Percentiles rank a stretch among this genome's conserved stretches.
phyloP scores from a whole-genome alignment of 2,329 filamentous ascomycete species.

The Achaetomium macrosporum region DNA sequence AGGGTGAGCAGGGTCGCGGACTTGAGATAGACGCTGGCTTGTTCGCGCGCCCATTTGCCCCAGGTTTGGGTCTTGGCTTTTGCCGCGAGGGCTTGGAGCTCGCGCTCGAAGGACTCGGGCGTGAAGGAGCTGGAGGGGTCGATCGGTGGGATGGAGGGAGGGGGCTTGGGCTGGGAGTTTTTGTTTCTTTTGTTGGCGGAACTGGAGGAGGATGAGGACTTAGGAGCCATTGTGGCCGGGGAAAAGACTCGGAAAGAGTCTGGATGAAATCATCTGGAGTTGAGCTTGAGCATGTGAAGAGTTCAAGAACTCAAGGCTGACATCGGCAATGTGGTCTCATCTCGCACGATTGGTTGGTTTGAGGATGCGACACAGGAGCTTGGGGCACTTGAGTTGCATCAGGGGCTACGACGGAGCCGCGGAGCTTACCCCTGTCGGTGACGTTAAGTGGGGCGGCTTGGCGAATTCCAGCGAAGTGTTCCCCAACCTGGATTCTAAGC shows the following conservation, averaged over 20 bases:
- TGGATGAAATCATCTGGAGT: constrained; percentile 1
- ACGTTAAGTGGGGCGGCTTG: not conserved
- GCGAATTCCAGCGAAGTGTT: no score
- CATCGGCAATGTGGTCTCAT: constrained; percentile 26
- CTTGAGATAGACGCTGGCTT: constrained; percentile 38
- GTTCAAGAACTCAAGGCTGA: not conserved
- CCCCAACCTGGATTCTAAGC: no score
- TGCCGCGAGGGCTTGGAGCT: constrained; percentile 46
- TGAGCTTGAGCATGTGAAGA: constrained; percentile 28
- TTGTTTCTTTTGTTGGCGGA: constrained; percentile 8
- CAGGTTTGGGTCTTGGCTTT: constrained; percentile 36
- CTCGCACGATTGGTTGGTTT: constrained; percentile 20
- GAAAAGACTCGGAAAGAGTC: not conserved
- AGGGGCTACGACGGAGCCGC: not conserved
- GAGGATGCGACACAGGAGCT: constrained; percentile 21
- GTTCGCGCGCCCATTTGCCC: constrained; percentile 31
- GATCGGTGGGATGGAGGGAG: constrained; percentile 15
- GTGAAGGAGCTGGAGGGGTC: constrained; percentile 36
- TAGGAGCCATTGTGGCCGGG: constrained; percentile 27
- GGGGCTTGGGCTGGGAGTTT: constrained; percentile 8
- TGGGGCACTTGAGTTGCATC: not conserved
- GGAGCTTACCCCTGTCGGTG: constrained; percentile 1
- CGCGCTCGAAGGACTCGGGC: constrained; percentile 48
- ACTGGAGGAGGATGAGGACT: constrained; percentile 8
- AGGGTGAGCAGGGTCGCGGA: constrained; percentile 45